Conservation (phyloP, 2,329 filamentous ascomycete genomes). For the Fusarium oligoseptatum region DNA sequence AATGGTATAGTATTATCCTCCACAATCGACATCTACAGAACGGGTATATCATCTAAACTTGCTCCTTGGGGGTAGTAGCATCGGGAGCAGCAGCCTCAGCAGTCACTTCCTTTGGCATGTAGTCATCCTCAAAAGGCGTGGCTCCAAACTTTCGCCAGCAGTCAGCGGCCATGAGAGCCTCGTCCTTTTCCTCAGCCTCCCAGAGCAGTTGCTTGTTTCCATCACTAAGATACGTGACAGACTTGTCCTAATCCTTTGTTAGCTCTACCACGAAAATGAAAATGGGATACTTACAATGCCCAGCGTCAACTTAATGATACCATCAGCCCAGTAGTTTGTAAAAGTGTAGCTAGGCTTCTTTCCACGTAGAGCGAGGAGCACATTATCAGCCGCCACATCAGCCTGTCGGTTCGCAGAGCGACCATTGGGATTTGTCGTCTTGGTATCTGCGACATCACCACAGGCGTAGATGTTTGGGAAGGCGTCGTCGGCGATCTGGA, state of each 20-base stretch:
- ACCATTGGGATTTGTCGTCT: constrained; percentile 63
- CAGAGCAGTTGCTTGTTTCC: constrained; percentile 60
- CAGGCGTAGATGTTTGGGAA: constrained; percentile 70
- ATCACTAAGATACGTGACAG: constrained; percentile 59
- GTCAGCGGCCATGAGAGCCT: constrained; percentile 58
- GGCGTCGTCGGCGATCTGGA: constrained; percentile 66
- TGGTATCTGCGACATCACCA: constrained; percentile 72
- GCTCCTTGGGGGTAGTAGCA: not conserved
- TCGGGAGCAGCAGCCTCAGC: not conserved
- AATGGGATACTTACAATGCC: constrained; percentile 58
- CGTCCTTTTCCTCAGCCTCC: constrained; percentile 56
- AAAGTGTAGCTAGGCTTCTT: constrained; percentile 56
- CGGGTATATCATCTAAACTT: not conserved
- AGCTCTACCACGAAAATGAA: not conserved
- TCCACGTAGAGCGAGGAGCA: constrained; percentile 61
- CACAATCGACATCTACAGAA: not conserved
- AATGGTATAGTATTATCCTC: not conserved
- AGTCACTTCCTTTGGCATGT: constrained; percentile 6
- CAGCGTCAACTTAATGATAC: constrained; percentile 66
- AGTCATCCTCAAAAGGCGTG: constrained; percentile 59
- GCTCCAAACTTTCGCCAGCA: constrained; percentile 60
- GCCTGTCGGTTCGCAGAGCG: constrained; percentile 68
- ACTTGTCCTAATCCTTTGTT: constrained; percentile 55
- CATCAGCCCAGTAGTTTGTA: constrained; percentile 60
- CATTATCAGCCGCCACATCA: constrained; percentile 65